Conservation (phyloP, 83 land plant species). For the Thuja plicata region DNA sequence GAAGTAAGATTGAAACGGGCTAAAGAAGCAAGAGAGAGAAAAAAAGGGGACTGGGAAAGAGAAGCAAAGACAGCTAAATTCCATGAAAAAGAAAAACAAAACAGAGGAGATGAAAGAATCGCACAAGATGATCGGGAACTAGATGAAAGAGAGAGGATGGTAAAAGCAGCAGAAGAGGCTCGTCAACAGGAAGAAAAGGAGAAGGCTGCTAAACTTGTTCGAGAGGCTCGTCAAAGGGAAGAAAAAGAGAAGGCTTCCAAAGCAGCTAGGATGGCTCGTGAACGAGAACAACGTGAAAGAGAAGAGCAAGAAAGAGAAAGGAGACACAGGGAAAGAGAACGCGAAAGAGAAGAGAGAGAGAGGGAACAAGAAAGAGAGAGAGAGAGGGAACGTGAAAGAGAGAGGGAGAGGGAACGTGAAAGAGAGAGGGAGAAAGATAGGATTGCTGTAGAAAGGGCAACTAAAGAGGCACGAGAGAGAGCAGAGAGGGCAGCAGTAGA, state of each 20-base stretch:
- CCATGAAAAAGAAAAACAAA: slow-evolving; percentile 1
- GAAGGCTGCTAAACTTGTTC: slow-evolving; percentile 14
- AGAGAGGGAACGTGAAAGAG: slow-evolving; percentile 22
- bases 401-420: slow-evolving; percentile 19
- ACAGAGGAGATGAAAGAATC: neutral
- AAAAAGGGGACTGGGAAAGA: slow-evolving; percentile 10
- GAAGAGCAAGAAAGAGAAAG: slow-evolving; percentile 15
- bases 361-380: slow-evolving; percentile 30
- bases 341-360: slow-evolving; percentile 2
- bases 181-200: slow-evolving; percentile 22
- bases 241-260: slow-evolving; percentile 4
- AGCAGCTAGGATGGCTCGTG: neutral
- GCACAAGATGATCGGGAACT: slow-evolving; percentile 13
- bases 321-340: slow-evolving; percentile 17
- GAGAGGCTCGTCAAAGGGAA: slow-evolving; percentile 9
- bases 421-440: slow-evolving; percentile 58
- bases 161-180: slow-evolving; percentile 6
- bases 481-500: slow-evolving; percentile 36
- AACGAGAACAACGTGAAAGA: slow-evolving; percentile 13
- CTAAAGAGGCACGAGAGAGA: slow-evolving; percentile 59
- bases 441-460: slow-evolving; percentile 58
- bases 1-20: slow-evolving; percentile 77
- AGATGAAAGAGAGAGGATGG: slow-evolving; percentile 7
- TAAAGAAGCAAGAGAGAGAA: slow-evolving; percentile 44
- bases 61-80: neutral